Percentiles rank a stretch among this genome's conserved stretches.
Conservation (phyloP, 1,139 yeast genomes). For the Saccharomyces pastorianus region DNA sequence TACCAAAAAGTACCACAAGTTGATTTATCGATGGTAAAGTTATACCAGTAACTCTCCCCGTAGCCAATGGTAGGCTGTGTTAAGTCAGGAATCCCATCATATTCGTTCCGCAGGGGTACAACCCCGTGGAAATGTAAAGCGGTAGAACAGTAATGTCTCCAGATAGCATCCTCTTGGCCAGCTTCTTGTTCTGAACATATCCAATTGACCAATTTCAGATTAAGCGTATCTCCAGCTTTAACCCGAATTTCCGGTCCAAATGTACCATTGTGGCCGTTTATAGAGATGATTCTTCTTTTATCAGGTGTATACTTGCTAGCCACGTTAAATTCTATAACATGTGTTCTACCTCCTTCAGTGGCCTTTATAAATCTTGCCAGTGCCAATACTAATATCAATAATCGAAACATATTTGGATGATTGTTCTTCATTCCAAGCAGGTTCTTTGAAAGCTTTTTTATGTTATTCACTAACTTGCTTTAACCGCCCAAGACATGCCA, state of each 20-base stretch:
- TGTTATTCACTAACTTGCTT: not conserved
- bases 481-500: not conserved
- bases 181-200: constrained; percentile 16
- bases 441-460: not conserved
- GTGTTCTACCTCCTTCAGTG: constrained; percentile 3
- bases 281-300: constrained; percentile 18
- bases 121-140: constrained; percentile 45
- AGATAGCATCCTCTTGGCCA: constrained; percentile 9
- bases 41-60: constrained; percentile 35
- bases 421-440: not conserved
- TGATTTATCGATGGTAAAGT: constrained; percentile 35
- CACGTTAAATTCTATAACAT: constrained; percentile 12
- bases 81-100: constrained; percentile 39
- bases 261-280: constrained; percentile 15
- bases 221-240: constrained; percentile 18
- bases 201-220: constrained; percentile 14
- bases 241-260: constrained; percentile 22
- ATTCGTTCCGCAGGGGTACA: constrained; percentile 35
- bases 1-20: constrained; percentile 46
- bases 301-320: constrained; percentile 7
- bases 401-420: not conserved
- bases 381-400: not conserved
- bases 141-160: constrained; percentile 23
- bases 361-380: not conserved
- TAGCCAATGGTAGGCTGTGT: constrained; percentile 38